phyloP scores from a whole-genome alignment of 2,329 filamentous ascomycete genomes.

The Chaetomiaceae sp. region DNA sequence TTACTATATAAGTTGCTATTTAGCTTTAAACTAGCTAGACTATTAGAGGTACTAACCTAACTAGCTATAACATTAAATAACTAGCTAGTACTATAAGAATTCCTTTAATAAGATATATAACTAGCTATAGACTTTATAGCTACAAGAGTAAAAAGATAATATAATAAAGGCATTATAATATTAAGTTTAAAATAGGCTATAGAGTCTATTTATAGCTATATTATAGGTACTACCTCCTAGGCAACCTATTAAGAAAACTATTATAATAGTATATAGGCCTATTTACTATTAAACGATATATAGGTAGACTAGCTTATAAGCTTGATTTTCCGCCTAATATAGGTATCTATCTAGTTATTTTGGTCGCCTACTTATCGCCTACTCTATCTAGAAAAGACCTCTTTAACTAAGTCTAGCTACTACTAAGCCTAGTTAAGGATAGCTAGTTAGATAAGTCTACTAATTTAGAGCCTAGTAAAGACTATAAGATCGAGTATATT shows the following conservation, averaged over 20 bases:
- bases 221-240: background rate
- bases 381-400: background rate
- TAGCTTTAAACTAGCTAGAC: background rate
- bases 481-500: background rate
- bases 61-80: background rate
- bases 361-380: constrained; percentile 37
- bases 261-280: background rate
- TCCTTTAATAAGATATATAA: background rate
- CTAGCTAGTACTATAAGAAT: background rate
- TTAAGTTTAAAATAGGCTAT: background rate
- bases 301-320: background rate
- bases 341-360: background rate
- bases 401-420: background rate
- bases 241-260: background rate
- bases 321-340: background rate
- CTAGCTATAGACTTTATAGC: background rate
- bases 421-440: background rate
- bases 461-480: background rate
- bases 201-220: background rate
- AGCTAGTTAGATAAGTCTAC: background rate
- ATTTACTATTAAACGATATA: background rate
- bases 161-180: background rate
- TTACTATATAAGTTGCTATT: background rate
- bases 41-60: background rate
- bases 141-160: background rate